Evolutionary conservation across 2,329 filamentous ascomycete species (phyloP).

Genomic region (Sordariomycetes sp.): DNA sequence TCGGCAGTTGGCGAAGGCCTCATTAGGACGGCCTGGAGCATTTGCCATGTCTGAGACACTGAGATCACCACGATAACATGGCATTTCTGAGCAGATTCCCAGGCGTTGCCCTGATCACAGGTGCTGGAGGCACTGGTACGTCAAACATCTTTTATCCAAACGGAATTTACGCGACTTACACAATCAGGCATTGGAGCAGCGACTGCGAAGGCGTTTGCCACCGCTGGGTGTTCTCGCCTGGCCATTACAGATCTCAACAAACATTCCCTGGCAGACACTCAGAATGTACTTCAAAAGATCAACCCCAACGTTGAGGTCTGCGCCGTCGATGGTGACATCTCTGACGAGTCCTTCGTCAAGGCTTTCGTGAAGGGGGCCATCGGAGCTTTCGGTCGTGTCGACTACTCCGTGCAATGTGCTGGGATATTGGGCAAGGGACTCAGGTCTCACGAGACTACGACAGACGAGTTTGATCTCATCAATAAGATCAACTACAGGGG

Average conservation of each 20-base stretch:
- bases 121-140: slow-evolving; percentile 36
- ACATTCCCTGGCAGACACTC: slow-evolving; percentile 25
- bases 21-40: no score
- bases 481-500: slow-evolving; percentile 46
- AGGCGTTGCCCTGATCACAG: slow-evolving; percentile 36
- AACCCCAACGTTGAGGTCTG: slow-evolving; percentile 24
- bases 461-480: slow-evolving; percentile 40
- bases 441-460: slow-evolving; percentile 34
- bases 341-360: slow-evolving; percentile 33
- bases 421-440: slow-evolving; percentile 35
- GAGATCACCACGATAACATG: slow-evolving; percentile 5
- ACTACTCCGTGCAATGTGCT: slow-evolving; percentile 48
- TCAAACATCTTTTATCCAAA: not conserved
- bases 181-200: slow-evolving; percentile 44
- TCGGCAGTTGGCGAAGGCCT: no score
- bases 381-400: slow-evolving; percentile 32
- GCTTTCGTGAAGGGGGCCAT: slow-evolving; percentile 21
- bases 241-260: slow-evolving; percentile 44
- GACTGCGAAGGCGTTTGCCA: slow-evolving; percentile 38
- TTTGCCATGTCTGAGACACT: no score
- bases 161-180: not conserved
- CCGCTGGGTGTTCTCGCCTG: slow-evolving; percentile 37
- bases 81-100: slow-evolving; percentile 21
- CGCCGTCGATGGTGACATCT: slow-evolving; percentile 32
- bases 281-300: slow-evolving; percentile 18